These are phyloP conservation scores for Cichorium intybus DNA, from an alignment of 140 eudicot species.

Conservation along the genomic window DNA sequence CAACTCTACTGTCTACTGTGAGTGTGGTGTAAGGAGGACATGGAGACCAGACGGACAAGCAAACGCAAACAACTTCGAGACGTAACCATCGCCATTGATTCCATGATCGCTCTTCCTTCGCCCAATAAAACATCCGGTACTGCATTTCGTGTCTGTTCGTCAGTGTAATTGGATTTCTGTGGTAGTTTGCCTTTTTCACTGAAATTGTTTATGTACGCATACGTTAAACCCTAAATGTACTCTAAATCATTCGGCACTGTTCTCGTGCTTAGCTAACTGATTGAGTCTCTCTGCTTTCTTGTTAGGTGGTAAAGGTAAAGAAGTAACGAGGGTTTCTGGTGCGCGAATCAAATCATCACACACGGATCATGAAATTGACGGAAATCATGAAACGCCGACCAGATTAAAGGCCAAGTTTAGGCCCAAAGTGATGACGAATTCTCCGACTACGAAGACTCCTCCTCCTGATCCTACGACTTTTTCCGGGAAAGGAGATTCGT, in stretches of 20 bases:
- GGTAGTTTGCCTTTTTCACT: not conserved
- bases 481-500: not conserved
- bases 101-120: not conserved
- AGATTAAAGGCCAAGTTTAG: constrained; percentile 6
- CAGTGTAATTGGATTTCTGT: not conserved
- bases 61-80: not conserved
- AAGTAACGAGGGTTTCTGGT: not conserved
- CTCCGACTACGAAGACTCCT: not conserved
- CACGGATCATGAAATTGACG: not conserved
- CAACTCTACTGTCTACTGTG: not conserved
- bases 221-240: not conserved
- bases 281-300: not conserved
- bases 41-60: not conserved
- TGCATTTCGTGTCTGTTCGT: not conserved
- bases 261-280: not conserved
- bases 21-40: not conserved
- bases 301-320: not conserved
- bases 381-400: not conserved
- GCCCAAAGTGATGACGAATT: constrained; percentile 15
- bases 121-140: not conserved
- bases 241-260: not conserved
- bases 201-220: not conserved
- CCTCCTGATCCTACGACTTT: no score
- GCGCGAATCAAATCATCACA: not conserved
- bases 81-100: not conserved